These are phyloP conservation scores for Penicillium odoratum DNA, from an alignment of 495 filamentous ascomycete genomes.

Conservation along the genomic window DNA sequence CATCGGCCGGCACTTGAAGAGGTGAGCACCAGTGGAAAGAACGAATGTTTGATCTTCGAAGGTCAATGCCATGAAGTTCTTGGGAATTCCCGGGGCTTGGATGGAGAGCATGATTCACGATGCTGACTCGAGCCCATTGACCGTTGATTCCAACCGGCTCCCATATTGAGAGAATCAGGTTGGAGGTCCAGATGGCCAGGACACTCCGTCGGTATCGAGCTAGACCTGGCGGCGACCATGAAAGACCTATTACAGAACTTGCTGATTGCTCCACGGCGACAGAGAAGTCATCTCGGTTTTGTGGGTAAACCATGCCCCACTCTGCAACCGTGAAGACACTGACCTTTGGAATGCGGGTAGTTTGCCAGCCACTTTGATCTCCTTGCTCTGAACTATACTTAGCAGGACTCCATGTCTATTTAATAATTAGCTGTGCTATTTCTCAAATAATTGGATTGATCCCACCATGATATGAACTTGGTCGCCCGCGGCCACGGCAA, in stretches of 20 bases:
- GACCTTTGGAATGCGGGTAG: conserved; percentile 40
- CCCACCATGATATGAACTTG: conserved; percentile 56
- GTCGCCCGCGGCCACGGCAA: conserved; percentile 61
- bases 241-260: conserved; percentile 50
- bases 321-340: conserved; percentile 56
- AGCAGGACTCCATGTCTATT: conserved; percentile 30
- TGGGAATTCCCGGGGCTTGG: conserved; percentile 19
- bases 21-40: conserved; percentile 46
- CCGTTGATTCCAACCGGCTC: conserved; percentile 36
- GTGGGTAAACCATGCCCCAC: conserved; percentile 48
- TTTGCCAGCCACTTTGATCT: conserved; percentile 32
- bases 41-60: conserved; percentile 36
- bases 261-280: conserved; percentile 63
- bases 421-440: background rate
- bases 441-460: background rate
- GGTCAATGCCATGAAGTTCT: conserved; percentile 10
- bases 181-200: conserved; percentile 61
- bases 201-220: conserved; percentile 57
- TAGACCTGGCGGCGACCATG: conserved; percentile 63
- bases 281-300: conserved; percentile 52
- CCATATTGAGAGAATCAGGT: conserved; percentile 51
- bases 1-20: conserved; percentile 23
- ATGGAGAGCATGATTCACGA: conserved; percentile 43
- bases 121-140: conserved; percentile 45
- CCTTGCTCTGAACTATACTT: conserved; percentile 8